Conservation (phyloP, 768 basidiomycete species). For the Daedaleopsis nitida region DNA sequence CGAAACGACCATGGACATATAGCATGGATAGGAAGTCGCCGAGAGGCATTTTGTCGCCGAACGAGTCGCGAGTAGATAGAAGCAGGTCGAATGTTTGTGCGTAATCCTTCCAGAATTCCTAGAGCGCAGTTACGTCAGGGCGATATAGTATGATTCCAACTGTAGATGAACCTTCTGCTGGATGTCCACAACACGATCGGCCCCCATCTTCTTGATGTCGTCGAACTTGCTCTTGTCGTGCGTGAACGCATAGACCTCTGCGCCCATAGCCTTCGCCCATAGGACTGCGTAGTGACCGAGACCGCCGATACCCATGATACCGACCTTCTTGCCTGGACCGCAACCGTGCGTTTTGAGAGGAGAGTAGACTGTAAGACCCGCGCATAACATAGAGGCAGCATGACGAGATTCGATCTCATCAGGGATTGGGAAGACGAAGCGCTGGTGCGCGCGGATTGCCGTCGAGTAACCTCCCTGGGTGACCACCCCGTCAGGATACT, state of each 20-base stretch:
- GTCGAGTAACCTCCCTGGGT: constrained; percentile 50
- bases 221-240: constrained; percentile 54
- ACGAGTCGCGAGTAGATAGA: constrained; percentile 35
- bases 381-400: constrained; percentile 68
- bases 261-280: constrained; percentile 57
- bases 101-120: constrained; percentile 40
- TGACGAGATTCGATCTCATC: constrained; percentile 49
- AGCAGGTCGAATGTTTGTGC: constrained; percentile 52
- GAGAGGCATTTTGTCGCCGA: constrained; percentile 26
- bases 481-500: constrained; percentile 43
- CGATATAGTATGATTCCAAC: no score
- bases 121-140: no score
- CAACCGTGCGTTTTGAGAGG: constrained; percentile 55
- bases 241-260: constrained; percentile 59
- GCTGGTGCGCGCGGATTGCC: constrained; percentile 47
- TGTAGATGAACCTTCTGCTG: constrained; percentile 20
- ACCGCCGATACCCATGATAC: constrained; percentile 67
- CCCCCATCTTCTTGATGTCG: constrained; percentile 61
- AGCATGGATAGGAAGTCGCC: constrained; percentile 44
- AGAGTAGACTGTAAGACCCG: constrained; percentile 63
- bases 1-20: constrained; percentile 53
- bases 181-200: constrained; percentile 53
- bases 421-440: constrained; percentile 63
- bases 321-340: constrained; percentile 66
- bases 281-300: constrained; percentile 45